Evolutionary conservation across 495 filamentous ascomycete genomes (phyloP).

Genomic region (Trichoderma reesei): DNA sequence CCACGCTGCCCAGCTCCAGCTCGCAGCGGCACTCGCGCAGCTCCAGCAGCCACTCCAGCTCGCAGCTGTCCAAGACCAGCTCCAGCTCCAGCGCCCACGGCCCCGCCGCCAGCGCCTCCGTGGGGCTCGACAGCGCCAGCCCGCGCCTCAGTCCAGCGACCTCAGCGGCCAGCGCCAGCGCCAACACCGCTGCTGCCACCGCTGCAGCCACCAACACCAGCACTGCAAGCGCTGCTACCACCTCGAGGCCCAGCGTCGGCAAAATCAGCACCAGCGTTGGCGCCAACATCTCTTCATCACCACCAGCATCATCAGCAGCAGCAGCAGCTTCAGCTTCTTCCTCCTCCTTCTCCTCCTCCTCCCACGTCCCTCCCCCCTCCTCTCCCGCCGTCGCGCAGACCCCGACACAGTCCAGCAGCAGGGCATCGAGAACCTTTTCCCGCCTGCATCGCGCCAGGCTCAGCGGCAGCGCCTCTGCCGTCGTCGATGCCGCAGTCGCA

Average conservation of each 20-base stretch:
- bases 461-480: background rate
- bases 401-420: background rate
- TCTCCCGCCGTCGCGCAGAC: background rate
- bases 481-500: conserved; percentile 3
- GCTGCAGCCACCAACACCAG: background rate
- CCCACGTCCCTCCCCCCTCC: background rate
- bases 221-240: background rate
- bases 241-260: background rate
- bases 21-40: background rate
- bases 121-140: background rate
- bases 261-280: too few relatives aligned
- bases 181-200: background rate
- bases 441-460: conserved; percentile 9
- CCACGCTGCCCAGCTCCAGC: background rate
- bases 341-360: background rate
- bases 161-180: background rate
- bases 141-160: background rate
- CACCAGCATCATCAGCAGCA: background rate
- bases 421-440: background rate
- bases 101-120: background rate
- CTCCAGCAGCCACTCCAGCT: conserved; percentile 3
- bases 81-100: background rate
- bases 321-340: background rate
- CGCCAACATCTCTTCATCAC: background rate
- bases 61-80: background rate